These are phyloP conservation scores for Coniosporium tulheliwenetii DNA, from an alignment of 2,329 filamentous ascomycete genomes.

Conservation along the genomic window DNA sequence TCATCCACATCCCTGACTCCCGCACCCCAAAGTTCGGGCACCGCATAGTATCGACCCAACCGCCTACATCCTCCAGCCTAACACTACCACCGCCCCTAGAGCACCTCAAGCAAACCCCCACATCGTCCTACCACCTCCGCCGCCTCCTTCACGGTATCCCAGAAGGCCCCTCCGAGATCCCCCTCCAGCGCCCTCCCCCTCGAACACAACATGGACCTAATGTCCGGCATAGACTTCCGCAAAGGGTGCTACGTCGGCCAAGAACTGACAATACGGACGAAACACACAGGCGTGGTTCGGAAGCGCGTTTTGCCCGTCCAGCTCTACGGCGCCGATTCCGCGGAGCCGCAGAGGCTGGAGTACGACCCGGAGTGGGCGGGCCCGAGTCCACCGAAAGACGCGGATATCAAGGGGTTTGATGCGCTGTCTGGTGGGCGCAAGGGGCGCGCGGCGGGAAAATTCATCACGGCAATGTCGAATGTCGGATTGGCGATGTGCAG, in stretches of 20 bases:
- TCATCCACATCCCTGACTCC: constrained; percentile 6
- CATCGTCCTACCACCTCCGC: constrained; percentile 51
- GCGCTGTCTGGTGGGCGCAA: constrained; percentile 25
- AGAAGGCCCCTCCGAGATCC: constrained; percentile 71
- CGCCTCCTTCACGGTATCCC: constrained; percentile 68
- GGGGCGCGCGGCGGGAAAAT: constrained; percentile 63
- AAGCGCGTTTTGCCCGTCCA: constrained; percentile 76
- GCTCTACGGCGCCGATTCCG: constrained; percentile 41
- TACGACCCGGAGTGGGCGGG: constrained; percentile 28
- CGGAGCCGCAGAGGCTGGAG: constrained; percentile 24
- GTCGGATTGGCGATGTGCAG: constrained; percentile 76
- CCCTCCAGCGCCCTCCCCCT: constrained; percentile 62
- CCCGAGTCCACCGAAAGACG: constrained; percentile 7
- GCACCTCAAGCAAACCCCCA: constrained; percentile 24
- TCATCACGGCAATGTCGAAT: constrained; percentile 66
- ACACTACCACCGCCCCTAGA: constrained; percentile 16
- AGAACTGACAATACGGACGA: constrained; percentile 88
- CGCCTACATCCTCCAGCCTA: constrained; percentile 12
- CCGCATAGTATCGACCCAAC: constrained; percentile 12
- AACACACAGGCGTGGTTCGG: constrained; percentile 83
- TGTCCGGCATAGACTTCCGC: constrained; percentile 74
- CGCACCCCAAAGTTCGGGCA: constrained; percentile 20
- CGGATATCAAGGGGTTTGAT: constrained; percentile 38
- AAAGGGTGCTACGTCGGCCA: constrained; percentile 98
- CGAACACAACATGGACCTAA: constrained; percentile 79